Evolutionary conservation across 2,329 filamentous ascomycete species (phyloP).

Genomic region (Emmonsiellopsis sp.): DNA sequence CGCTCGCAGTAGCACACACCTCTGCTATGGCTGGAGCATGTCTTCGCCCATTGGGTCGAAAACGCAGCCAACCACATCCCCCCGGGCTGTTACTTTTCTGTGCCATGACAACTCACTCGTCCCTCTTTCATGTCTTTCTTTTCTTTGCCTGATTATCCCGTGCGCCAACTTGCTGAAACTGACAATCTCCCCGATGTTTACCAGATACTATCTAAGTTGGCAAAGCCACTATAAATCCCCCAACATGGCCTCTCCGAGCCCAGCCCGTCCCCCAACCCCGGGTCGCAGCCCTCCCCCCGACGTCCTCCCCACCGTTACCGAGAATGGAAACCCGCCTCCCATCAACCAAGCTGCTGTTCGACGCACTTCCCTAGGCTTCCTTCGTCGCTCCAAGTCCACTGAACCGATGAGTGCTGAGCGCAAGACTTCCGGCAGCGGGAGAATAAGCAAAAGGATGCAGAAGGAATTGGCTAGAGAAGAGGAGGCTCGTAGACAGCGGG

Average conservation of each 20-base stretch:
- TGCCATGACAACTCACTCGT: conserved; percentile 1
- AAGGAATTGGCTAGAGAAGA: conserved; percentile 38
- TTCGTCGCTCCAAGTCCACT: conserved; percentile 59
- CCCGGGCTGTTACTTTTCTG: not conserved
- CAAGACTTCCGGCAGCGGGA: conserved; percentile 27
- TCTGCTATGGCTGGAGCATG: not conserved
- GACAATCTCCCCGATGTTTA: not conserved
- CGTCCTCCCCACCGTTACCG: conserved; percentile 24
- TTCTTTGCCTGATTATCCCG: not conserved
- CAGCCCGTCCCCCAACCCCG: conserved; percentile 25
- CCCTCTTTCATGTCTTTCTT: not conserved
- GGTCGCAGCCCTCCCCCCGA: conserved; percentile 23
- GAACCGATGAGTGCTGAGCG: conserved; percentile 47
- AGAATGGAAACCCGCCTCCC: conserved; percentile 20
- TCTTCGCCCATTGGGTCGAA: no score
- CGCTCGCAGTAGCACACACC: no score
- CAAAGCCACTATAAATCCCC: not conserved
- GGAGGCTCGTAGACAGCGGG: conserved; percentile 45
- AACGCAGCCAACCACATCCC: not conserved
- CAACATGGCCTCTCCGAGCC: conserved; percentile 3
- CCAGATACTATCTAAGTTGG: not conserved
- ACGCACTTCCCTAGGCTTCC: conserved; percentile 47
- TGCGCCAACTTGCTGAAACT: not conserved
- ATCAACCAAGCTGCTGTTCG: conserved; percentile 20
- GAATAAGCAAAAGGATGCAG: conserved; percentile 27